phyloP scores from a whole-genome alignment of 2,329 filamentous ascomycete species.

The Monosporascus sp. region DNA sequence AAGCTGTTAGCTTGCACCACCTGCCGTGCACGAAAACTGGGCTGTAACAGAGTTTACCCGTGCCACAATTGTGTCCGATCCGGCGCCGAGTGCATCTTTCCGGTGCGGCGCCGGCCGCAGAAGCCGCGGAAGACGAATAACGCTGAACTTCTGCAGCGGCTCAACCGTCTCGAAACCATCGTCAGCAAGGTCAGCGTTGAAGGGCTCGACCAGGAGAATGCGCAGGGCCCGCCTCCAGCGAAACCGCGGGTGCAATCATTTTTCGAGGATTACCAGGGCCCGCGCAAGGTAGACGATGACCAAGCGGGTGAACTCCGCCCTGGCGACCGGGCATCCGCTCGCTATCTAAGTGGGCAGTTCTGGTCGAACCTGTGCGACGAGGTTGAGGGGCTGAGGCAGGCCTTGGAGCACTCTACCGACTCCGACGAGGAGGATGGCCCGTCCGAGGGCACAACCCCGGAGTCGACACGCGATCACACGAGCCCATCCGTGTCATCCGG shows the following conservation, averaged over 20 bases:
- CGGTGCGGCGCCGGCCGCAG: conserved; percentile 37
- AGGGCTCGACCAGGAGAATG: conserved; percentile 5
- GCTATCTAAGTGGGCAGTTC: conserved; percentile 38
- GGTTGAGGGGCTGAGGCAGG: conserved; percentile 39
- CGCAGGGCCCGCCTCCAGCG: neutral
- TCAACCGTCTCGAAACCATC: conserved; percentile 39
- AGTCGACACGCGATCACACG: conserved; percentile 8
- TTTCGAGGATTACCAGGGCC: neutral
- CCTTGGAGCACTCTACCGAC: conserved; percentile 37
- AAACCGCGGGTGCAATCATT: neutral
- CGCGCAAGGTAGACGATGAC: neutral
- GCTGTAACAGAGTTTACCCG: conserved; percentile 51
- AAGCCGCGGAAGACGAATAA: conserved; percentile 35
- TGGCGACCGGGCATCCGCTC: conserved; percentile 20
- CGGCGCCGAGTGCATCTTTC: conserved; percentile 41
- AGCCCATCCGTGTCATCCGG: conserved; percentile 6
- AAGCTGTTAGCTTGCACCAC: conserved; percentile 48
- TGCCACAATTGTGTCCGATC: conserved; percentile 48
- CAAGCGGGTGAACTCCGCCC: neutral
- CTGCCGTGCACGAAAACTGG: conserved; percentile 60
- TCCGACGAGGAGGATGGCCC: conserved; percentile 30
- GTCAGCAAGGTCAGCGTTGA: conserved; percentile 36
- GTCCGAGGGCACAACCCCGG: conserved; percentile 13
- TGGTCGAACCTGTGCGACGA: conserved; percentile 38
- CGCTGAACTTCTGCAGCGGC: conserved; percentile 37